Evolutionary conservation across 345 rosid species (phyloP), one percentile per base, ranked within the genome.

Genomic region (Corchorus capsularis): DNA sequence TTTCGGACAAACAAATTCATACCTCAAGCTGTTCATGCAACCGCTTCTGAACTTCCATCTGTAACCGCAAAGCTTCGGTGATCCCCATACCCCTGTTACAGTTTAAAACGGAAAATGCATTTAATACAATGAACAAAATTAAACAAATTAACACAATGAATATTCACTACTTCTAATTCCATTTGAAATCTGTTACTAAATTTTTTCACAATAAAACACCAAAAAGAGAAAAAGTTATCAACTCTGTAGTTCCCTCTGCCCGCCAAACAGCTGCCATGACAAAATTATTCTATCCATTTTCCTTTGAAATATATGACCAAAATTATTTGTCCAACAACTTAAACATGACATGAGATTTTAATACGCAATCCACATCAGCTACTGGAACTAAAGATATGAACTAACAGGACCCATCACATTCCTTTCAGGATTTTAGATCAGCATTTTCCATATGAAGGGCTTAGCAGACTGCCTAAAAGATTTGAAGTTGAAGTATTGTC

Each of bases 21-120:
- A 93, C 99, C 99, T 95, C 99, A 45, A 95, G 98, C 81, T 95
- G 99, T 83, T 93, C 98, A 68, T 91, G 97, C 79, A 94, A 82
- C 77, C 85, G 86, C 83, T 91, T 94, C 87, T 94, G 98, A 73
- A 89, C 88, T 83, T 90, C 98, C 96, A 94, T 86, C 84, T 94
- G 97, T 69, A 92, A 55, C n/a, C 94, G 89, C 75, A 94, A 81
- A 66, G 98, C 95, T 85, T 92, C 98, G 14, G 94, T 92, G 45
- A 94, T 85, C 83, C 86, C 87, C 16, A 87, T 82, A 76, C 92
- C 94, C 82, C 97, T 92, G 86, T 22, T 78, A 73, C 54, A 72
- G 77, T 65, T 66, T 32, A 72, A 74, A 85, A 22, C 10, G 1
- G 27, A 27, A 61, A 55, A 15, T 27, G 39, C 20, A 27, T 8